Evolutionary conservation across 352 stramenopile genomes (phyloP).

Genomic region (Globisporangium recalcitrans): DNA sequence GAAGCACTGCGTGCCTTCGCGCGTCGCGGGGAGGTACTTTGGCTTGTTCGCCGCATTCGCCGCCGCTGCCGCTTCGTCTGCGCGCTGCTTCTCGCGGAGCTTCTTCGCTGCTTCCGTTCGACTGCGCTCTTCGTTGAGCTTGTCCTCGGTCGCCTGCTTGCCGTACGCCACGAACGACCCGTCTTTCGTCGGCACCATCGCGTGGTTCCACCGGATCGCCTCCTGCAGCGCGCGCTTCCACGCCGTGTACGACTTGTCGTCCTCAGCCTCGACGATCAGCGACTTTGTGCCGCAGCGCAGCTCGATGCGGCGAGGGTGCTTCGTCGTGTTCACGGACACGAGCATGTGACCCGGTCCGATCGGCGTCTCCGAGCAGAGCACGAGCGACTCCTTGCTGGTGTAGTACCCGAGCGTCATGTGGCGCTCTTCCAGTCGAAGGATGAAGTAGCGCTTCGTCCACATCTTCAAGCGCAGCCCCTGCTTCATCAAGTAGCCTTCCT

Average conservation of each 20-base stretch:
- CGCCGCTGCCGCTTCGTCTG: constrained; percentile 51
- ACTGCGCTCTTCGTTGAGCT: constrained; percentile 63
- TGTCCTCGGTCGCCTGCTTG: constrained; percentile 68
- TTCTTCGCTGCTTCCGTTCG: constrained; percentile 69
- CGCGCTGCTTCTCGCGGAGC: constrained; percentile 65
- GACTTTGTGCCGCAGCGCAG: constrained; percentile 66
- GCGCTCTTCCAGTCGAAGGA: constrained; percentile 77
- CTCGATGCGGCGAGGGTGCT: constrained; percentile 62
- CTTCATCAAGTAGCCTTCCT: constrained; percentile 83
- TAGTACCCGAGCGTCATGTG: constrained; percentile 88
- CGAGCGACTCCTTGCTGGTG: constrained; percentile 75
- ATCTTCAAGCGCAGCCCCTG: constrained; percentile 75
- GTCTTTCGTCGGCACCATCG: constrained; percentile 78
- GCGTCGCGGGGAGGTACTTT: constrained; percentile 73
- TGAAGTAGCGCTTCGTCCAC: constrained; percentile 84
- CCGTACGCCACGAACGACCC: constrained; percentile 77
- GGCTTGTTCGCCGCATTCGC: constrained; percentile 74
- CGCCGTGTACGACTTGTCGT: constrained; percentile 41
- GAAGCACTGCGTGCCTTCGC: constrained; percentile 71
- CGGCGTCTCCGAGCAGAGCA: constrained; percentile 75
- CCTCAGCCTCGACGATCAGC: constrained; percentile 69
- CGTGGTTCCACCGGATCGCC: constrained; percentile 83
- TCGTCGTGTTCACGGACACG: constrained; percentile 35
- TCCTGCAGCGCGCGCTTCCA: constrained; percentile 79
- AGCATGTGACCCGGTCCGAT: constrained; percentile 69